phyloP scores from a whole-genome alignment of 495 filamentous ascomycete species.

The Diplogelasinospora grovesii region DNA sequence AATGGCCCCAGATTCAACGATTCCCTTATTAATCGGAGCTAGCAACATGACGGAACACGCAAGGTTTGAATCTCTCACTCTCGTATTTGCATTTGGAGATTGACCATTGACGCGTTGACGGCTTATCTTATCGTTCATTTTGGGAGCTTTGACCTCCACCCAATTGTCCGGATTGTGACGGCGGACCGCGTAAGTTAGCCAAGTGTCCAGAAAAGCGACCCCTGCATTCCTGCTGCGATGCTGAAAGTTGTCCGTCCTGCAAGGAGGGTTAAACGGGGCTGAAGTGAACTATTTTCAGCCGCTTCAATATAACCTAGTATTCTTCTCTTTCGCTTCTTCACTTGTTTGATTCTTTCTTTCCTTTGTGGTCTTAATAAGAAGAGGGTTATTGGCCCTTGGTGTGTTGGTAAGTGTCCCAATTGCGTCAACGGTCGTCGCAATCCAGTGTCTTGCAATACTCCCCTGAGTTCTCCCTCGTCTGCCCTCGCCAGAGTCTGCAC shows the following conservation, averaged over 20 bases:
- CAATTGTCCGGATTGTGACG: too few species aligned
- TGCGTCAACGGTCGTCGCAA: too few species aligned
- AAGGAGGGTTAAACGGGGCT: slow-evolving; percentile 14
- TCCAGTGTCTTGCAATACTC: too few species aligned
- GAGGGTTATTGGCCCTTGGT: neutral
- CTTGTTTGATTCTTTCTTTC: neutral
- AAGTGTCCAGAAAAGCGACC: slow-evolving; percentile 27
- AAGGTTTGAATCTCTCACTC: too few species aligned
- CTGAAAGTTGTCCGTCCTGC: slow-evolving; percentile 11
- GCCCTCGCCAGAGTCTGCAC: too few species aligned
- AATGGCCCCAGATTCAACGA: too few species aligned
- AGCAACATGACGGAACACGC: too few species aligned
- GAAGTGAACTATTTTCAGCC: slow-evolving; percentile 10
- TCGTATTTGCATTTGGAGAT: too few species aligned
- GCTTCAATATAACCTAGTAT: neutral
- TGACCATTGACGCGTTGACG: too few species aligned
- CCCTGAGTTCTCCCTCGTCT: too few species aligned
- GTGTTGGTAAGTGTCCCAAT: slow-evolving; percentile 1
- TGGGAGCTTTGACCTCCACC: slow-evolving; percentile 23
- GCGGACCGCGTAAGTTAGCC: slow-evolving; percentile 12
- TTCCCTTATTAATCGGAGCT: too few species aligned
- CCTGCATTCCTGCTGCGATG: slow-evolving; percentile 7
- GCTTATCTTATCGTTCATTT: too few species aligned
- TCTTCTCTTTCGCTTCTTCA: slow-evolving; percentile 2
- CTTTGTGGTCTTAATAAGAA: slow-evolving; percentile 2